Conservation (phyloP, 192 early-diverging fungal genomes). For the Funneliformis geosporum region DNA sequence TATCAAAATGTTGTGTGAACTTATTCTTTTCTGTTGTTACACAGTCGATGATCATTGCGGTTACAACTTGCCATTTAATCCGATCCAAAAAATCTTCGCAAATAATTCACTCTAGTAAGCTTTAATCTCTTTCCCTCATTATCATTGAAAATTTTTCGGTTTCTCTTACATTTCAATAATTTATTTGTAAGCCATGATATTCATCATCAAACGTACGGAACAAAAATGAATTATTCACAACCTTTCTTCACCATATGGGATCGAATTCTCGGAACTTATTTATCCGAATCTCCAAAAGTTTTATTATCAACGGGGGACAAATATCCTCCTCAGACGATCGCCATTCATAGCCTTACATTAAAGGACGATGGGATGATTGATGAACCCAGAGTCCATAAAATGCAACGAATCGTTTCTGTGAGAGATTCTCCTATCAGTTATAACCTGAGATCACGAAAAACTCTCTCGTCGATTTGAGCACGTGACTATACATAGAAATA, state of each 20-base stretch:
- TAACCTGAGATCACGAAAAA: conserved; percentile 21
- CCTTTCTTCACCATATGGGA: conserved; percentile 86
- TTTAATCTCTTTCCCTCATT: neutral
- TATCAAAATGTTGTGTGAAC: neutral
- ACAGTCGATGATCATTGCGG: conserved; percentile 82
- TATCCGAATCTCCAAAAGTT: conserved; percentile 37
- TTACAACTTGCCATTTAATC: conserved; percentile 75
- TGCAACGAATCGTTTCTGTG: neutral
- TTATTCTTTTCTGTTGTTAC: neutral
- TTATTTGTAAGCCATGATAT: conserved; percentile 51
- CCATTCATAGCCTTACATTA: neutral
- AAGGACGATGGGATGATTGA: neutral
- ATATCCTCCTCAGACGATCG: neutral
- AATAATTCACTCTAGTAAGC: conserved; percentile 77
- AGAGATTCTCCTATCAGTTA: conserved; percentile 5
- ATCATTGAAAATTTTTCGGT: neutral
- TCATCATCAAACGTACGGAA: conserved; percentile 58
- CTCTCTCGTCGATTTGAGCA: neutral
- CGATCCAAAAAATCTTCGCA: conserved; percentile 64
- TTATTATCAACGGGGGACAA: conserved; percentile 23
- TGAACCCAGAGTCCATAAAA: neutral
- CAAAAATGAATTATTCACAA: conserved; percentile 64
- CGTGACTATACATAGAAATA: no score
- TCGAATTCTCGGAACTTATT: conserved; percentile 66
- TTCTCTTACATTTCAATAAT: neutral